Evolutionary conservation across 1,284 basidiomycete species (phyloP), one percentile per base, ranked within the genome.

Genomic region (Calocybe gambosa): DNA sequence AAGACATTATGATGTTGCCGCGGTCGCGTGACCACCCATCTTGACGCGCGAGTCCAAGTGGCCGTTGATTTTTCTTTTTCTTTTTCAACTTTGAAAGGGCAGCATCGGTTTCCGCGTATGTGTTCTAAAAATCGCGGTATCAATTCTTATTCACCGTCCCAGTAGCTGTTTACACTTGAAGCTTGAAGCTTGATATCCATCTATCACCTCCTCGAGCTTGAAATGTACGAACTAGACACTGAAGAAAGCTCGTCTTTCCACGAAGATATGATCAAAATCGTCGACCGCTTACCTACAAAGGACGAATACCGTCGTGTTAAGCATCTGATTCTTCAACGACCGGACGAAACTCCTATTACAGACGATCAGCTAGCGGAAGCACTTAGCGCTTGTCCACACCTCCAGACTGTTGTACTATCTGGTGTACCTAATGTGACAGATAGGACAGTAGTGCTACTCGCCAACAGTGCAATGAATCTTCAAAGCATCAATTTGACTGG

Each of bases 401-500:
- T 97, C 43, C 77, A 89, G 58, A 82, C 84, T 2, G 74, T 87
- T 34, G 80, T 86, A 53, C 68, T 96, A 25, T 80, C 78, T 21
- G 85, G 82, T 18, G 76, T 87, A 5, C 68, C 70, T 23, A 75
- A 80, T 46, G 74, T 82, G 12, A 80, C 85, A 31, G 85, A 93
- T 66, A 70, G 73, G 50, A 83, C 89, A 5, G 64, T 92, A 40
- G 68, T 77, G 38, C 62, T 74, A 5, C 70, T 93, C 28, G 86
- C 86, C 6, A 62, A 68, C 55, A 74, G 69, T 43, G 86, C 87
- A 39, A 68, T 71, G 3, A 78, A 81, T 46, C 70, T 96, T 1
- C 82, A 87, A 51, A 84, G 87, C 21, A 66, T 95, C 49, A 88
- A 93, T 61, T 58, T 96, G 48, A 78, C 79, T 39, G 83, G 83